These are phyloP conservation scores for Trifolium fragiferum DNA, from an alignment of 306 rosid species.

Conservation along the genomic window DNA sequence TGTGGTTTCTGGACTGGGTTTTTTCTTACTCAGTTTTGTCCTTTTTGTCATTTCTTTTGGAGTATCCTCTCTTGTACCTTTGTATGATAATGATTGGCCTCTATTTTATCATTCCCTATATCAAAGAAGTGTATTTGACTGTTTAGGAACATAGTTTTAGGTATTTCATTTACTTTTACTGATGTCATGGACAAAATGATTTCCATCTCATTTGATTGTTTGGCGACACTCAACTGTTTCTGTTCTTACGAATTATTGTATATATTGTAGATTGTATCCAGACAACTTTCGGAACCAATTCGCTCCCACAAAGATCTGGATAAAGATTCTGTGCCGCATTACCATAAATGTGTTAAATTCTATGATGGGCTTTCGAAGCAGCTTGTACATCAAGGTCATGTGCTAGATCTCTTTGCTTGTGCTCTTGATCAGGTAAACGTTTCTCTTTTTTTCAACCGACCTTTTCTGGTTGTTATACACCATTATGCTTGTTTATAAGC, in stretches of 20 bases:
- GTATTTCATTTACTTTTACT: constrained; percentile 1
- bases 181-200: constrained; percentile 2
- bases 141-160: not conserved
- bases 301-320: constrained; percentile 99
- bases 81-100: constrained; percentile 7
- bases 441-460: constrained; percentile 25
- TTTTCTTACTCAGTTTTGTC: constrained; percentile 2
- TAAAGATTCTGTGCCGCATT: constrained; percentile 89
- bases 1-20: constrained; percentile 14
- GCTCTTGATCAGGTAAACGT: constrained; percentile 94
- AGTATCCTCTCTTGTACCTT: not conserved
- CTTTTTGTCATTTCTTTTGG: not conserved
- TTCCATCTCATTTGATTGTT: constrained; percentile 34
- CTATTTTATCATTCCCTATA: constrained; percentile 7
- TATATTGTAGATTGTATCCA: constrained; percentile 82
- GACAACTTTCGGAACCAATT: constrained; percentile 87
- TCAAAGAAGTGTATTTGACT: constrained; percentile 8
- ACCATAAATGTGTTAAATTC: constrained; percentile 89
- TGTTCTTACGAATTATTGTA: constrained; percentile 45
- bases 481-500: constrained; percentile 35
- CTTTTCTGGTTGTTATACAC: constrained; percentile 14
- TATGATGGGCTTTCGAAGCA: constrained; percentile 92
- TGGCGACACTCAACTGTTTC: constrained; percentile 39
- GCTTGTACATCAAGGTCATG: constrained; percentile 99
- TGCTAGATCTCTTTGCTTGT: constrained; percentile 92